Percentiles rank a stretch among this genome's conserved stretches.
phyloP scores from a whole-genome alignment of 2,329 filamentous ascomycete species.

The Arthrobotrys sinensis region DNA sequence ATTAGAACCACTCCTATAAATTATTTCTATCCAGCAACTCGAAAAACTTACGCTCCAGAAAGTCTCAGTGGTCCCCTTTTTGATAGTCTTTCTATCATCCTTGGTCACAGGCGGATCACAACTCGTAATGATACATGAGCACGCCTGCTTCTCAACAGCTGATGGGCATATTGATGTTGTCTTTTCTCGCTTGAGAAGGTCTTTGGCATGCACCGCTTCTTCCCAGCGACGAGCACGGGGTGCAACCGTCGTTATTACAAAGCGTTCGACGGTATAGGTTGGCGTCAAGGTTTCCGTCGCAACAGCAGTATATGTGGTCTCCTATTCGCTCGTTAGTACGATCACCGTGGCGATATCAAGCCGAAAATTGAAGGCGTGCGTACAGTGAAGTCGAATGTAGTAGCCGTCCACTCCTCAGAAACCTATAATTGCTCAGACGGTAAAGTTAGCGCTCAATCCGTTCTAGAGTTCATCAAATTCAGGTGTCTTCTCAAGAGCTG shows the following conservation, averaged over 20 bases:
- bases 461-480: too few relatives aligned
- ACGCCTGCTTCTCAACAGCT: conserved; percentile 34
- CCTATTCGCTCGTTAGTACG: not conserved
- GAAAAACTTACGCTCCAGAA: not conserved
- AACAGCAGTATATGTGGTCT: conserved; percentile 24
- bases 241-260: conserved; percentile 29
- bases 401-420: not conserved
- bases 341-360: too few relatives aligned
- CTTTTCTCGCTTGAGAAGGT: conserved; percentile 25
- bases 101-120: conserved; percentile 26
- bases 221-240: conserved; percentile 13
- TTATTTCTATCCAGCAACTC: not conserved
- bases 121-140: conserved; percentile 32
- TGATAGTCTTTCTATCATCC: conserved; percentile 31
- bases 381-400: conserved; percentile 15
- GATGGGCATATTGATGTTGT: conserved; percentile 54
- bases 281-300: conserved; percentile 20
- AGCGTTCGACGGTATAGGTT: conserved; percentile 43
- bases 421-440: not conserved
- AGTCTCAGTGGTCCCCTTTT: conserved; percentile 6
- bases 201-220: conserved; percentile 16
- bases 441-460: not conserved
- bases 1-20: not conserved
- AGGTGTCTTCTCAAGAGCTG: not conserved
- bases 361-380: not conserved